phyloP scores from a whole-genome alignment of 2,329 filamentous ascomycete genomes.

The Proliferodiscus dingleyae region DNA sequence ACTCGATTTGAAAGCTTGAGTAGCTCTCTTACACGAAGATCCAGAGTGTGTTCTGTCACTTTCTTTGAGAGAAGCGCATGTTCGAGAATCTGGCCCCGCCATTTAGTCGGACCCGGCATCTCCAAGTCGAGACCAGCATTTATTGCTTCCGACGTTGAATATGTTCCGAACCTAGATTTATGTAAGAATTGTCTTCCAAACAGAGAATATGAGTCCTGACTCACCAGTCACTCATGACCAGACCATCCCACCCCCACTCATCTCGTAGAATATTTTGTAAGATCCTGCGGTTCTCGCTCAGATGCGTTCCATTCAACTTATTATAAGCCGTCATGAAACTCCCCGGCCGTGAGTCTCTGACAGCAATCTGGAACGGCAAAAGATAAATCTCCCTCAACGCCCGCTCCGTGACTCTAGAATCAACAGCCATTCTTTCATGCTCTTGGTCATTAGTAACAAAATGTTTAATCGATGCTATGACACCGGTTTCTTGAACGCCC shows the following conservation, averaged over 20 bases:
- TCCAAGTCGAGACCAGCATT: slow-evolving; percentile 50
- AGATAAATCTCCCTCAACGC: slow-evolving; percentile 40
- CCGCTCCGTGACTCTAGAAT: slow-evolving; percentile 33
- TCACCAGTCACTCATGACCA: slow-evolving; percentile 44
- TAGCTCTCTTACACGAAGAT: slow-evolving; percentile 11
- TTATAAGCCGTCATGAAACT: slow-evolving; percentile 43
- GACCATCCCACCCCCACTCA: slow-evolving; percentile 40
- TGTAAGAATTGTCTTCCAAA: neutral
- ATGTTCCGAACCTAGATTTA: slow-evolving; percentile 37
- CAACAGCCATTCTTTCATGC: slow-evolving; percentile 32
- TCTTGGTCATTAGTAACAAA: slow-evolving; percentile 42
- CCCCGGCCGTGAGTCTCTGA: slow-evolving; percentile 36
- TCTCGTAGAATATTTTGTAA: slow-evolving; percentile 35
- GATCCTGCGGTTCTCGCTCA: slow-evolving; percentile 34
- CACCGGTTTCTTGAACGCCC: slow-evolving; percentile 37
- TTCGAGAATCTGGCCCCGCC: slow-evolving; percentile 8
- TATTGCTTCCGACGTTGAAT: slow-evolving; percentile 45
- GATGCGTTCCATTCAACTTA: slow-evolving; percentile 40
- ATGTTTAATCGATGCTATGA: slow-evolving; percentile 42
- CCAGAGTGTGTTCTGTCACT: slow-evolving; percentile 10
- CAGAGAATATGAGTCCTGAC: slow-evolving; percentile 13
- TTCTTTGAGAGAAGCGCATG: slow-evolving; percentile 13
- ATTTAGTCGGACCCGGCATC: slow-evolving; percentile 47
- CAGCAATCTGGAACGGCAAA: slow-evolving; percentile 40
- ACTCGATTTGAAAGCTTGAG: slow-evolving; percentile 13